Conservation (phyloP, 2,329 filamentous ascomycete species). For the Ambrosiella xylebori region DNA sequence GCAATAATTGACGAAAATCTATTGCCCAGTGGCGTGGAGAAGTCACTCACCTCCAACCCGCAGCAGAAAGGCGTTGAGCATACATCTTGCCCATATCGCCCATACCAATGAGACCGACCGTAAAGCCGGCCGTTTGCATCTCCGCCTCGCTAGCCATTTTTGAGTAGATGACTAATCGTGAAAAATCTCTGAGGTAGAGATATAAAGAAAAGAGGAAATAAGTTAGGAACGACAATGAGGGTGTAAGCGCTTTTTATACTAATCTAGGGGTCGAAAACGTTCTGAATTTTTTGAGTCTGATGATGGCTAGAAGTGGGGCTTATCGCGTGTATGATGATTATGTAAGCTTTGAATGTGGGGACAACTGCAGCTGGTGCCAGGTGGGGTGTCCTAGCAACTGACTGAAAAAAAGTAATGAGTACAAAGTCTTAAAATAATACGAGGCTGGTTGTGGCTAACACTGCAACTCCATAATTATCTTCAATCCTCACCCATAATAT, state of each 20-base stretch:
- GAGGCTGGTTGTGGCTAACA: not conserved
- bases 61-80: constrained; percentile 67
- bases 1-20: not conserved
- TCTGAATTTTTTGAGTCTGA: not conserved
- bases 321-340: not conserved
- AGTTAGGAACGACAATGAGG: not conserved
- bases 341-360: not conserved
- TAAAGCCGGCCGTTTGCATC: constrained; percentile 44
- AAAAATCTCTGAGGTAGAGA: not conserved
- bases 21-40: constrained; percentile 9
- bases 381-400: not conserved
- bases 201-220: constrained; percentile 1
- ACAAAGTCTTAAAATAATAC: not conserved
- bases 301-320: constrained; percentile 2
- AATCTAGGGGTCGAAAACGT: not conserved
- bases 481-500: not conserved
- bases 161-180: constrained; percentile 3
- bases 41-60: constrained; percentile 73
- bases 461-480: not conserved
- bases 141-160: constrained; percentile 5
- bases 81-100: constrained; percentile 99
- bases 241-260: constrained; percentile 5
- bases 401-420: not conserved
- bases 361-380: not conserved
- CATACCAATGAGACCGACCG: constrained; percentile 93